A percentile compares a stretch with the other conserved stretches of the same genome.
Evolutionary conservation across 2,329 filamentous ascomycete genomes (phyloP).

Genomic region (Huntiella bhutanensis): DNA sequence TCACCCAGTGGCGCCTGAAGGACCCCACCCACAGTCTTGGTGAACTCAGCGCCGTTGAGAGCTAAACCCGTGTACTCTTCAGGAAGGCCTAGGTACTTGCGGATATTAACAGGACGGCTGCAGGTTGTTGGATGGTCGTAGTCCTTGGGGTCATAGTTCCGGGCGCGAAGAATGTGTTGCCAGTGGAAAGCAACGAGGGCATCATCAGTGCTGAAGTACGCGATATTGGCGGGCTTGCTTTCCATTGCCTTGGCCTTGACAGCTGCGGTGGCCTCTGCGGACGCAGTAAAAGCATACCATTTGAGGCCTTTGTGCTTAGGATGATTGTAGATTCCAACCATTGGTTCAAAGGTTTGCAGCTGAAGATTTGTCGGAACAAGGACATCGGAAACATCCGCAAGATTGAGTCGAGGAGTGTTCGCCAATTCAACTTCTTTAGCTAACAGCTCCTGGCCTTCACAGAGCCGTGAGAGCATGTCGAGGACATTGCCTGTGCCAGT

Average conservation of each 20-base stretch:
- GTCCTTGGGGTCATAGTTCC: not conserved
- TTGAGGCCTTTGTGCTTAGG: not conserved
- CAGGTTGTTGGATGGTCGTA: not conserved
- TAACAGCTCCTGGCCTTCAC: not conserved
- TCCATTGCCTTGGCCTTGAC: not conserved
- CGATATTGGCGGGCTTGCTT: not conserved
- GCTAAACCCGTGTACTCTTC: not conserved
- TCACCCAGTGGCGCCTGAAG: not conserved
- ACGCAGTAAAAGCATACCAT: not conserved
- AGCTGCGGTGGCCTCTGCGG: not conserved
- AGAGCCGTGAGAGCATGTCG: not conserved
- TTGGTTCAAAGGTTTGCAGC: not conserved
- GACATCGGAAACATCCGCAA: not conserved
- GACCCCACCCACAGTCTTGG: not conserved
- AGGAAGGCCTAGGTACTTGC: not conserved
- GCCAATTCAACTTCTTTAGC: not conserved
- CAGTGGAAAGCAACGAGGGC: slow-evolving; percentile 1
- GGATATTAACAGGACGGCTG: not conserved
- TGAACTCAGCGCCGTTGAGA: not conserved
- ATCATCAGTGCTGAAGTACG: slow-evolving; percentile 4
- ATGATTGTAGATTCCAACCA: not conserved
- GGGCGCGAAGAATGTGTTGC: not conserved
- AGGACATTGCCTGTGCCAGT: not conserved
- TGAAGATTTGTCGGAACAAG: not conserved
- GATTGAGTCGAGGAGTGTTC: not conserved